Evolutionary conservation across 2,329 filamentous ascomycete genomes (phyloP), one percentile per base, ranked within the genome.

Genomic region (Annulohypoxylon truncatum): DNA sequence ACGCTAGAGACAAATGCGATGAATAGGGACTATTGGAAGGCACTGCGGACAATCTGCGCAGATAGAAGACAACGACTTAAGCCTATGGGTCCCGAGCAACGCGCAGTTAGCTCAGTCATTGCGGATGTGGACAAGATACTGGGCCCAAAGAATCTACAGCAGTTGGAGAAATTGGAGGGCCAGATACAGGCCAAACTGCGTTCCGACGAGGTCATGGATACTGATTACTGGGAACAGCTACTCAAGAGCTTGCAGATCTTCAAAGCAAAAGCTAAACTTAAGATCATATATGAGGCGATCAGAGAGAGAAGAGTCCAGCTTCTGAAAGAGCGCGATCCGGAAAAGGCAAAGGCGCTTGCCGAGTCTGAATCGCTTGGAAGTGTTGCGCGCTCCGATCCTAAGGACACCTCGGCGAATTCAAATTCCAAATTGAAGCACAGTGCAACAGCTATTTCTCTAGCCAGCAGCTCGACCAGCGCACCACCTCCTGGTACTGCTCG

Each of bases 141-240:
- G 9, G 87, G 88, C 2, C 93, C 94, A 7, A 99, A 99, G 81
- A 88, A 90, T 13, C 89, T 93, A 73, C 90, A 93, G 73, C 92
- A 98, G 78, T 84, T 99, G n/a, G 91, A 94, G 76, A 87, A 87
- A 15, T 83, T 99, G 51, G 95, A 99, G 79, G 87, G 84, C 69
- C 94, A 98, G 81, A 96, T 99, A 78, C 89, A 89, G 76, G 83
- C 85, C 13, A 99, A 99, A 81, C 82, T 99, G 50, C 86, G 90
- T 55, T 96, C 93, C 6, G 90, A 97, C 76, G 94, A 97, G 75
- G 90, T 92, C 38, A 95, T 99, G 71, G 96, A 99, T 78, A 93
- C 92, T 2, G 96, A 99, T 79, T 99, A 98, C 78, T 99, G 96
- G 96, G 93, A 97, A 76, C 93, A 97, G 76, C 84, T 99, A 13